These are phyloP conservation scores for Kalaharituber pfeilii DNA, from an alignment of 2,329 filamentous ascomycete genomes.

Conservation along the genomic window DNA sequence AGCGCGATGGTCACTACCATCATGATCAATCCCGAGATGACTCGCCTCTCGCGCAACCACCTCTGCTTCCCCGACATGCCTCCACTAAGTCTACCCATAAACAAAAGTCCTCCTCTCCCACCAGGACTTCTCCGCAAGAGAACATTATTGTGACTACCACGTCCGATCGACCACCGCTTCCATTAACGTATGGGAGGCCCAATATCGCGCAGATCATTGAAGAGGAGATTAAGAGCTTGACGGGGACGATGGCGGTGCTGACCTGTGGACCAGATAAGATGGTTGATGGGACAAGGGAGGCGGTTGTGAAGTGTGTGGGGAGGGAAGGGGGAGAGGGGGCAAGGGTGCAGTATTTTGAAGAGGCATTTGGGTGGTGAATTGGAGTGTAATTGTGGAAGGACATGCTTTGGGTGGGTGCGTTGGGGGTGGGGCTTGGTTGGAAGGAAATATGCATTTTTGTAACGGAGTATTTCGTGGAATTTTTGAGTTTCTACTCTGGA, in stretches of 20 bases:
- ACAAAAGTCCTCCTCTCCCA: too few species aligned
- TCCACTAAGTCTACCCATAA: too few species aligned
- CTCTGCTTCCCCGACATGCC: too few species aligned
- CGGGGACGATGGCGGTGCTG: constrained; percentile 14
- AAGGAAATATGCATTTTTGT: too few species aligned
- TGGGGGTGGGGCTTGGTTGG: too few species aligned
- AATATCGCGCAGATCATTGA: constrained; percentile 12
- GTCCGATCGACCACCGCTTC: background rate
- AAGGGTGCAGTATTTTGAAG: constrained; percentile 15
- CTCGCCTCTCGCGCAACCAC: too few species aligned
- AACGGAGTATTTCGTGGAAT: too few species aligned
- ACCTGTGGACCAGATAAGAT: constrained; percentile 13
- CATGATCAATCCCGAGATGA: too few species aligned
- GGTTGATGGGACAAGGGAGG: constrained; percentile 12
- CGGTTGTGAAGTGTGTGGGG: constrained; percentile 12
- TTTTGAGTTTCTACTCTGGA: background rate
- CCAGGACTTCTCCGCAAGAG: too few species aligned
- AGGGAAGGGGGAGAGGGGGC: constrained; percentile 7
- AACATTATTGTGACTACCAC: too few species aligned
- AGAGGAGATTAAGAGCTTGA: constrained; percentile 9
- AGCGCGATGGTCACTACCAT: too few species aligned
- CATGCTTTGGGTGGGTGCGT: too few species aligned
- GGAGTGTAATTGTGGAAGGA: background rate
- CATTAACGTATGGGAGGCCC: constrained; percentile 2
- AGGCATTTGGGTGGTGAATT: constrained; percentile 4